Conservation (phyloP, 805 yeast species). For the Myxozyma neotropica region DNA sequence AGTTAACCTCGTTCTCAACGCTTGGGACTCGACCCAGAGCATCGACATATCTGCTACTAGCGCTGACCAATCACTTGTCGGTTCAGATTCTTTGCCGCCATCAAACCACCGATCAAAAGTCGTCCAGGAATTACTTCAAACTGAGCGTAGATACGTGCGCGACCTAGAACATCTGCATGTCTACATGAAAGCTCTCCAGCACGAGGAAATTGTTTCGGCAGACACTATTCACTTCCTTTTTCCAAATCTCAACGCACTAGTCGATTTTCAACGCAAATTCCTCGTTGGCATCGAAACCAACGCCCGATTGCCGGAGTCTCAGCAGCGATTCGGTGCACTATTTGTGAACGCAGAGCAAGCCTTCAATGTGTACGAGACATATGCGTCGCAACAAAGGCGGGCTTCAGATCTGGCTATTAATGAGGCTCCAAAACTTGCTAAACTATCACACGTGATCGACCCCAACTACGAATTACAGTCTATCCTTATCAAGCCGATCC, state of each 20-base stretch:
- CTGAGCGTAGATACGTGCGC: constrained; percentile 90
- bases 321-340: constrained; percentile 85
- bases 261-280: constrained; percentile 91
- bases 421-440: constrained; percentile 58
- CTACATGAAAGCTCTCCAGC: constrained; percentile 69
- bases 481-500: constrained; percentile 90
- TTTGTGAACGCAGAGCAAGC: constrained; percentile 84
- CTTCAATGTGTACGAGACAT: constrained; percentile 82
- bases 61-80: not conserved
- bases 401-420: constrained; percentile 77
- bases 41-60: not conserved
- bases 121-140: constrained; percentile 78
- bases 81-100: constrained; percentile 20
- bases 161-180: constrained; percentile 72
- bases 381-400: constrained; percentile 87
- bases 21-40: constrained; percentile 39
- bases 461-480: constrained; percentile 89
- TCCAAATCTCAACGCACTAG: constrained; percentile 79
- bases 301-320: constrained; percentile 67
- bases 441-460: constrained; percentile 58
- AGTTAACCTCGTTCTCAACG: constrained; percentile 63
- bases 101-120: constrained; percentile 71
- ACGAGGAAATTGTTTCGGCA: constrained; percentile 67
- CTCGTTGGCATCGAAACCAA: constrained; percentile 88
- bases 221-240: constrained; percentile 81